A percentile compares a stretch with the other conserved stretches of the same genome.
phyloP scores from a whole-genome alignment of 805 yeast species.

The Scheffersomyces ergatensis region DNA sequence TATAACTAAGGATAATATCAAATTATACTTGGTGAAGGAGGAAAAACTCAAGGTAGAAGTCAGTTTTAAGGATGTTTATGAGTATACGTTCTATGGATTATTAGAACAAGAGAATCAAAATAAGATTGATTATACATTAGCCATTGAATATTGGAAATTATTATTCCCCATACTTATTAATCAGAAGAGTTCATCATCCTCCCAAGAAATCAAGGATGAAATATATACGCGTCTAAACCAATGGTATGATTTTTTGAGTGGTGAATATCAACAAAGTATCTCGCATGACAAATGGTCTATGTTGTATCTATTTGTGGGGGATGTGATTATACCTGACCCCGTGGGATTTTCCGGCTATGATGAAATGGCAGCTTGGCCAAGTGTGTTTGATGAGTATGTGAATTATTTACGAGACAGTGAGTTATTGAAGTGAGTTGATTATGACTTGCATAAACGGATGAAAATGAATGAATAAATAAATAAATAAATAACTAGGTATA shows the following conservation, averaged over 20 bases:
- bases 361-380: constrained; percentile 90
- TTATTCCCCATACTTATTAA: constrained; percentile 37
- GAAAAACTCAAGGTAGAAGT: constrained; percentile 8
- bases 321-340: constrained; percentile 49
- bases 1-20: constrained; percentile 1
- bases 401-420: constrained; percentile 45
- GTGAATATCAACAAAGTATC: constrained; percentile 45
- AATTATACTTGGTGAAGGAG: constrained; percentile 7
- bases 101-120: constrained; percentile 57
- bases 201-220: constrained; percentile 14
- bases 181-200: constrained; percentile 4
- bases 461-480: no score
- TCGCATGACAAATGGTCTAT: constrained; percentile 83
- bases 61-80: constrained; percentile 60
- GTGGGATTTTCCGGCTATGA: constrained; percentile 54
- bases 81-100: constrained; percentile 66
- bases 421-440: no score
- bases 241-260: constrained; percentile 59
- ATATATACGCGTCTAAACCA: constrained; percentile 33
- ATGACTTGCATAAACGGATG: background rate
- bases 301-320: constrained; percentile 64
- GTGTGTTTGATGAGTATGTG: constrained; percentile 78
- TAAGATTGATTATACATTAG: constrained; percentile 55
- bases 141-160: constrained; percentile 75
- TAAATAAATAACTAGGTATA: no score